A percentile compares a stretch with the other conserved stretches of the same genome.
Evolutionary conservation across 2,329 filamentous ascomycete genomes (phyloP).

Genomic region (Fragosphaeria purpurea): DNA sequence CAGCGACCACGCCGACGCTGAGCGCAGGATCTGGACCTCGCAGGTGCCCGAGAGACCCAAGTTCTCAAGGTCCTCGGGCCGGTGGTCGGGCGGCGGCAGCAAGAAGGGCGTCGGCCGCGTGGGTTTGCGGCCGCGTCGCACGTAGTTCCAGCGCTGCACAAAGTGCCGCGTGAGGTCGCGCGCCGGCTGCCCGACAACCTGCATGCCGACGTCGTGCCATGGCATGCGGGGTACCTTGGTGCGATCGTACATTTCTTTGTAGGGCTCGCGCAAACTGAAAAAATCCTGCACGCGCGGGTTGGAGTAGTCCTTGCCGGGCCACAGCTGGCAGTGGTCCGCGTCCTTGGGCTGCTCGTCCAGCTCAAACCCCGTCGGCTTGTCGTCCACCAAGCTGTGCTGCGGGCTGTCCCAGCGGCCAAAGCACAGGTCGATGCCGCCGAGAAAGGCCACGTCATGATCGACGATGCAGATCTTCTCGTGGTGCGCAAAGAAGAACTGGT

Average conservation of each 20-base stretch:
- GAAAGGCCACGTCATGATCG: slow-evolving; percentile 90
- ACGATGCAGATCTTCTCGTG: slow-evolving; percentile 98
- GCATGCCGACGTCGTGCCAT: slow-evolving; percentile 98
- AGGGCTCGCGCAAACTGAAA: slow-evolving; percentile 83
- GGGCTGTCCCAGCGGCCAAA: slow-evolving; percentile 97
- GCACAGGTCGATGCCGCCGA: slow-evolving; percentile 91
- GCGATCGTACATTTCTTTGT: slow-evolving; percentile 98
- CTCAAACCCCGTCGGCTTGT: slow-evolving; percentile 93
- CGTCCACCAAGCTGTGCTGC: slow-evolving; percentile 81
- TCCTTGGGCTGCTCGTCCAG: slow-evolving; percentile 67
- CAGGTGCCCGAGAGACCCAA: slow-evolving; percentile 88
- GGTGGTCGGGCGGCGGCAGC: slow-evolving; percentile 86
- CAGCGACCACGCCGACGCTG: slow-evolving; percentile 82
- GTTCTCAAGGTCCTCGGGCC: slow-evolving; percentile 71
- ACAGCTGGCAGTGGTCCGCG: slow-evolving; percentile 88
- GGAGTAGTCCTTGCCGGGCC: slow-evolving; percentile 97
- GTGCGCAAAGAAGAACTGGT: slow-evolving; percentile 98
- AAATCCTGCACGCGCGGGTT: slow-evolving; percentile 95
- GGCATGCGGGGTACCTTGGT: slow-evolving; percentile 86
- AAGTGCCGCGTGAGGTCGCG: slow-evolving; percentile 92
- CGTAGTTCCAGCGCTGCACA: slow-evolving; percentile 96
- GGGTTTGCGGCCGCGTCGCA: slow-evolving; percentile 83
- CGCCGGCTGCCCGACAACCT: slow-evolving; percentile 90
- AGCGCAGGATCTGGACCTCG: slow-evolving; percentile 90
- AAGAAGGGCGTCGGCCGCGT: slow-evolving; percentile 89